Percentiles rank a stretch among this genome's conserved stretches.
These are phyloP conservation scores for Pythium dissimile DNA, from an alignment of 352 stramenopile species.

Conservation along the genomic window DNA sequence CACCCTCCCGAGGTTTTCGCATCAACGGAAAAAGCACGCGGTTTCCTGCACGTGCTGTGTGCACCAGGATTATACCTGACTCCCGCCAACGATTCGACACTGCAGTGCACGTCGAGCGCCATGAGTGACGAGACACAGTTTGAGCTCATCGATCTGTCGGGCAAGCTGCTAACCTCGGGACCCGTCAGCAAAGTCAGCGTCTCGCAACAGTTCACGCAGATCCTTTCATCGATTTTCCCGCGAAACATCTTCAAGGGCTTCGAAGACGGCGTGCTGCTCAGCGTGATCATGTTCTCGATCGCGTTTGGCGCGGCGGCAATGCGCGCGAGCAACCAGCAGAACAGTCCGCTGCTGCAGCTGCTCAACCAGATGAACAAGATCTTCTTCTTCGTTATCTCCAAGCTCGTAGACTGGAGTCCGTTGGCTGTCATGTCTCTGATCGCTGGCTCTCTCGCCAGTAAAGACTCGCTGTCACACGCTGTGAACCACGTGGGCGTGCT, in stretches of 20 bases:
- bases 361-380: conserved; percentile 72
- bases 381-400: conserved; percentile 63
- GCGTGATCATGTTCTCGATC: conserved; percentile 64
- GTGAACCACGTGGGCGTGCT: conserved; percentile 55
- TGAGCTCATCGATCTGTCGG: conserved; percentile 41
- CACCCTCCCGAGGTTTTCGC: conserved; percentile 16
- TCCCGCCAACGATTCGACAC: conserved; percentile 18
- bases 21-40: conserved; percentile 11
- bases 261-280: conserved; percentile 44
- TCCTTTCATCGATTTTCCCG: conserved; percentile 50
- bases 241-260: conserved; percentile 62
- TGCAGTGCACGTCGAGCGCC: conserved; percentile 23
- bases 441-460: conserved; percentile 50
- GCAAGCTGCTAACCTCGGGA: conserved; percentile 25
- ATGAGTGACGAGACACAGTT: conserved; percentile 31
- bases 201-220: conserved; percentile 47
- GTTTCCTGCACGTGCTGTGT: conserved; percentile 38
- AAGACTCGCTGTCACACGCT: conserved; percentile 37
- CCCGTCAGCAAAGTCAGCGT: conserved; percentile 30
- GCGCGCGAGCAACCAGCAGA: conserved; percentile 43
- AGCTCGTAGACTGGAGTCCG: conserved; percentile 62
- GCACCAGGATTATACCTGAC: conserved; percentile 34
- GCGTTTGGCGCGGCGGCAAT: conserved; percentile 55
- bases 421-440: conserved; percentile 69
- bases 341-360: conserved; percentile 48